Percentiles rank a stretch among this genome's conserved stretches.
These are phyloP conservation scores for Magnolia officinalis DNA, from an alignment of 164 flowering plant species.

Conservation along the genomic window DNA sequence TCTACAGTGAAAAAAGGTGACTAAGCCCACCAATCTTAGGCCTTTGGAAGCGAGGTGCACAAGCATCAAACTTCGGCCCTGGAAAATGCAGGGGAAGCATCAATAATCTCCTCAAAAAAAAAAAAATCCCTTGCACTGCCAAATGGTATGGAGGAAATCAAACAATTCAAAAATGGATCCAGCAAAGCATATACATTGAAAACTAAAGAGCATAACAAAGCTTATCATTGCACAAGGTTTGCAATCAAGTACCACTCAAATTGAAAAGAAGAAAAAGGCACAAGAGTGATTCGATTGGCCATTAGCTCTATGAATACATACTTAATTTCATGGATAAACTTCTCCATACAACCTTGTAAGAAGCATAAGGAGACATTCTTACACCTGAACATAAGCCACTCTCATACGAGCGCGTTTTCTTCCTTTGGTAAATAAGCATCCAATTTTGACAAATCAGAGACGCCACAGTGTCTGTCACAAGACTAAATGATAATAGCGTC, in stretches of 20 bases:
- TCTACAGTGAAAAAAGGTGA: slow-evolving; percentile 33
- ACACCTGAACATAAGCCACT: neutral
- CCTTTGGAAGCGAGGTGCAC: slow-evolving; percentile 45
- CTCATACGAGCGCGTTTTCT: neutral
- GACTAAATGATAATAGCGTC: neutral
- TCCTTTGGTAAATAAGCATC: neutral
- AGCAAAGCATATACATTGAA: slow-evolving; percentile 7
- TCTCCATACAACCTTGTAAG: neutral
- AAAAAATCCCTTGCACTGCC: slow-evolving; percentile 26
- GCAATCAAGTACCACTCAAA: slow-evolving; percentile 4
- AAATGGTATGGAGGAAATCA: slow-evolving; percentile 17
- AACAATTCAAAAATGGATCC: slow-evolving; percentile 12
- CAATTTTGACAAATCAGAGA: neutral
- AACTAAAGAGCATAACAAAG: slow-evolving; percentile 14
- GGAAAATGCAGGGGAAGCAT: slow-evolving; percentile 68
- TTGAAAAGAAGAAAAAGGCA: neutral
- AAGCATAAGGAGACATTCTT: neutral
- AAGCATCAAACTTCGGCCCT: slow-evolving; percentile 55
- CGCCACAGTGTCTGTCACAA: neutral
- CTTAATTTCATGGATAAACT: slow-evolving; percentile 1
- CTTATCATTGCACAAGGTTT: slow-evolving; percentile 8
- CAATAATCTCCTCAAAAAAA: slow-evolving; percentile 40
- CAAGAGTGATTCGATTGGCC: slow-evolving; percentile 1
- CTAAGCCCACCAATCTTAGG: slow-evolving; percentile 44
- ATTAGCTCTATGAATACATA: slow-evolving; percentile 6